Percentiles rank a stretch among this genome's conserved stretches.
phyloP scores from a whole-genome alignment of 2,329 filamentous ascomycete species.

The Amauroascus niger region DNA sequence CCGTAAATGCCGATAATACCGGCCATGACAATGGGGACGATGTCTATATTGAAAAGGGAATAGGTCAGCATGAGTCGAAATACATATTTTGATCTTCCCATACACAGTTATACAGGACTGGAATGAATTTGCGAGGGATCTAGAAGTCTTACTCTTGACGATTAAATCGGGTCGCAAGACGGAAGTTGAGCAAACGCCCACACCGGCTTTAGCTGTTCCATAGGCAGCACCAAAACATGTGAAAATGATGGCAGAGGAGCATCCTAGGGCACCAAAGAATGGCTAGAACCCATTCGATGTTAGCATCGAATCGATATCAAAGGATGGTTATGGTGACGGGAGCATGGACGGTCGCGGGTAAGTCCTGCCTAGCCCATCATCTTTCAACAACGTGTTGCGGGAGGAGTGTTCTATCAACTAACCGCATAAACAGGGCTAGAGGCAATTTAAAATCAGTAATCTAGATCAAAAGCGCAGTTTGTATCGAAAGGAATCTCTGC shows the following conservation, averaged over 20 bases:
- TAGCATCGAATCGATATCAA: slow-evolving; percentile 3
- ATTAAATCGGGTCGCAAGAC: slow-evolving; percentile 95
- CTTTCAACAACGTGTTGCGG: neutral
- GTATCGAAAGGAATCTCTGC: slow-evolving; percentile 11
- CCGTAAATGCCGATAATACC: slow-evolving; percentile 99
- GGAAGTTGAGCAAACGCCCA: slow-evolving; percentile 97
- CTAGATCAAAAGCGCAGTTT: neutral
- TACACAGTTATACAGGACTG: too few species aligned
- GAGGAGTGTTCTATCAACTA: slow-evolving; percentile 45
- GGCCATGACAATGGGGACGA: slow-evolving; percentile 99
- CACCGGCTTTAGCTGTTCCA: slow-evolving; percentile 97
- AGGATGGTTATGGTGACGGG: neutral
- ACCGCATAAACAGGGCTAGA: slow-evolving; percentile 95
- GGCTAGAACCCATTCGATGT: slow-evolving; percentile 42
- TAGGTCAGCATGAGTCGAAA: slow-evolving; percentile 12
- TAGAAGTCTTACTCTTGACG: slow-evolving; percentile 78
- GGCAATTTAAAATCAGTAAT: slow-evolving; percentile 13
- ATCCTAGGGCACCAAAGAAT: slow-evolving; percentile 97
- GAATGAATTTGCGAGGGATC: too few species aligned
- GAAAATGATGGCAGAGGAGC: slow-evolving; percentile 89
- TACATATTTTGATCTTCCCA: neutral
- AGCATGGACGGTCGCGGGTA: neutral
- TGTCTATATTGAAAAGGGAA: slow-evolving; percentile 52
- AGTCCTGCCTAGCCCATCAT: neutral
- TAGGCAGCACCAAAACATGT: slow-evolving; percentile 95